Base-by-base conservation (phyloP, 169 alveolate genomes). In the Babesia gibsoni region DNA sequence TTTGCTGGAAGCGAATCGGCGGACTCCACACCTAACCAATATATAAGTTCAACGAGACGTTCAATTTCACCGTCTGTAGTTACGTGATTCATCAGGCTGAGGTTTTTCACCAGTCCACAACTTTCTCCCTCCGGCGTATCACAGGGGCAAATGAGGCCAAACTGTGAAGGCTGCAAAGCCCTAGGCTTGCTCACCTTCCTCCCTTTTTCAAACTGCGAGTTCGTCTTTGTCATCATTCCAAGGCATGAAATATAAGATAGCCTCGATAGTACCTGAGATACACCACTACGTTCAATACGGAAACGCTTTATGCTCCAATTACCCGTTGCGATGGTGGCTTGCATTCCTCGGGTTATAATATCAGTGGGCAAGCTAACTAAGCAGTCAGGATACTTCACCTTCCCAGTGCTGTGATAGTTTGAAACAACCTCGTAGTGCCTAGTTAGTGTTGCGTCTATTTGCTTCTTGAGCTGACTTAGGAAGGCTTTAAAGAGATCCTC, bases 111-210 rank as follows among this genome's bases (percentile, higher is more conserved):
- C 18, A 97, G 83, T 10, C 99, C 99, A 73, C 99, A 97, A 32
- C 97, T 92, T 74, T 96, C 99, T 1, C 99, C 99, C 68, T 98
- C 99, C 2, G 99, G 99, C 3, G 99, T 98, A 82, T 98, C 99
- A 73, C 98, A 94, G 1, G 99, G 99, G 66, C 99, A 98, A 14
- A 98, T 73, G 89, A 98, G 93, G 7, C 99, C 99, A 97, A 99
- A 98, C 79, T 97, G 99, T 20, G 99, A 93, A 8, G 99, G 99
- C 77, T 97, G 98, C 23, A 98, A 85, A 43, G 99, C 96, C 36
- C 99, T 90, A 10, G 99, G 99, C 0, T 99, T 99, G 52, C 98
- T 88, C 12, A 96, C 95, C 89, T 97, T 96, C 65, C 98, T 87
- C 3, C 93, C 93, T 83, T 93, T 94, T 78, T 90, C 97, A 67